A percentile compares a stretch with the other conserved stretches of the same genome.
Conservation (phyloP, 768 basidiomycete species). For the Phlebiopsis flavidoalba region DNA sequence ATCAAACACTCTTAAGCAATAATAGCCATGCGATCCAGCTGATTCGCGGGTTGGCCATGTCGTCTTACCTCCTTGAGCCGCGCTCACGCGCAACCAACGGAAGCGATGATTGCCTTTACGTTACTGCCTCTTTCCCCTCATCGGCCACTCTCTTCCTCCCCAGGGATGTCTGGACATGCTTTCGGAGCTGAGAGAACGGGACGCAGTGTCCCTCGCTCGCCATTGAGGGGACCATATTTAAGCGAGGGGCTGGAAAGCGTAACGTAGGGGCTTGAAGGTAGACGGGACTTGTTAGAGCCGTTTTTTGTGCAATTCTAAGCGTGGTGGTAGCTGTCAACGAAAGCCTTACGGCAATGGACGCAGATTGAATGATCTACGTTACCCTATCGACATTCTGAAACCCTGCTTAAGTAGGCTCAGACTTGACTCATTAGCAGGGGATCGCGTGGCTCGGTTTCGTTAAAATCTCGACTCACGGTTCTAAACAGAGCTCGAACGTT, state of each 20-base stretch:
- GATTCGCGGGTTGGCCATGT: conserved; percentile 47
- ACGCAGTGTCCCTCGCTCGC: conserved; percentile 27
- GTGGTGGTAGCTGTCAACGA: not conserved
- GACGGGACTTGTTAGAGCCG: conserved; percentile 67
- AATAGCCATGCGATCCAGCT: conserved; percentile 66
- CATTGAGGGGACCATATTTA: conserved; percentile 38
- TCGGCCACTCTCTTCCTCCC: conserved; percentile 45
- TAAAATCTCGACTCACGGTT: conserved; percentile 14
- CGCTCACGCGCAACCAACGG: conserved; percentile 51
- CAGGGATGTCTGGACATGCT: conserved; percentile 35
- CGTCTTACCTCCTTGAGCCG: conserved; percentile 48
- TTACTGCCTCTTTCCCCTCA: conserved; percentile 28
- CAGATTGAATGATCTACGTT: conserved; percentile 14
- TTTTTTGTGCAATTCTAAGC: conserved; percentile 55
- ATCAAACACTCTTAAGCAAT: conserved; percentile 84
- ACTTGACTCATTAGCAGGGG: conserved; percentile 30
- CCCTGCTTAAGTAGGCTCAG: conserved; percentile 58
- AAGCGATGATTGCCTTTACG: conserved; percentile 33
- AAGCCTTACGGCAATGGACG: not conserved
- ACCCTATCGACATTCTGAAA: conserved; percentile 74
- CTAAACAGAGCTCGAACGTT: conserved; percentile 5
- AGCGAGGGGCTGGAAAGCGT: conserved; percentile 36
- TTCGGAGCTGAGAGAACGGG: conserved; percentile 15
- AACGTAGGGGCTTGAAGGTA: conserved; percentile 23
- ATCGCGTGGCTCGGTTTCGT: conserved; percentile 10